Conservation (phyloP, 345 rosid species). For the Psidium friedrichsthalianum region DNA sequence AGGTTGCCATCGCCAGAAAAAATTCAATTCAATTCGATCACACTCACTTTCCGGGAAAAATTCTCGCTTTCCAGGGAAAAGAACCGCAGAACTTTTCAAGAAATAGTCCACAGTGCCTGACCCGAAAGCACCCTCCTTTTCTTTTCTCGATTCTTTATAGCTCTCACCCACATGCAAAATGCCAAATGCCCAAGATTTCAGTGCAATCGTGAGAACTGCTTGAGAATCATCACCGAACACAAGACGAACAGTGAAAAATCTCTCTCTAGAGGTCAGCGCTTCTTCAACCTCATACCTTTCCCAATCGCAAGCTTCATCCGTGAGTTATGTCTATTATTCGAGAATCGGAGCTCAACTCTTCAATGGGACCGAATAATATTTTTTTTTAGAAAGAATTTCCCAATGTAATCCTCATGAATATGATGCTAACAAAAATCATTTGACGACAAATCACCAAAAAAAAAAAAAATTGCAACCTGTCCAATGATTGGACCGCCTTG, state of each 20-base stretch:
- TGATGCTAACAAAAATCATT: too few species aligned
- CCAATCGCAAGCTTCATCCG: background rate
- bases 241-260: constrained; percentile 12
- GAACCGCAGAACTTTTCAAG: background rate
- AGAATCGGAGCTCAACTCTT: background rate
- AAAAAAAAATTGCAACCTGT: too few species aligned
- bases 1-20: constrained; percentile 46
- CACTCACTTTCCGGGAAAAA: background rate
- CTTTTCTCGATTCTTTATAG: background rate
- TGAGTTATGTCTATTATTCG: background rate
- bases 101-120: background rate
- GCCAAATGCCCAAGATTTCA: background rate
- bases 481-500: too few species aligned
- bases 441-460: too few species aligned
- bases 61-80: background rate
- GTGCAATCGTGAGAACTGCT: constrained; percentile 11
- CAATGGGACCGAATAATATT: background rate
- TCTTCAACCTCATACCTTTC: background rate
- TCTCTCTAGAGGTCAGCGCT: constrained; percentile 59
- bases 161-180: background rate
- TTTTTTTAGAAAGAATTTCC: too few species aligned
- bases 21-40: background rate
- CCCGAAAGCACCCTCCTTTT: background rate
- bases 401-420: too few species aligned
- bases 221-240: constrained; percentile 43